These are phyloP conservation scores for Diplodia scrobiculata DNA, from an alignment of 2,329 filamentous ascomycete genomes.

Conservation along the genomic window DNA sequence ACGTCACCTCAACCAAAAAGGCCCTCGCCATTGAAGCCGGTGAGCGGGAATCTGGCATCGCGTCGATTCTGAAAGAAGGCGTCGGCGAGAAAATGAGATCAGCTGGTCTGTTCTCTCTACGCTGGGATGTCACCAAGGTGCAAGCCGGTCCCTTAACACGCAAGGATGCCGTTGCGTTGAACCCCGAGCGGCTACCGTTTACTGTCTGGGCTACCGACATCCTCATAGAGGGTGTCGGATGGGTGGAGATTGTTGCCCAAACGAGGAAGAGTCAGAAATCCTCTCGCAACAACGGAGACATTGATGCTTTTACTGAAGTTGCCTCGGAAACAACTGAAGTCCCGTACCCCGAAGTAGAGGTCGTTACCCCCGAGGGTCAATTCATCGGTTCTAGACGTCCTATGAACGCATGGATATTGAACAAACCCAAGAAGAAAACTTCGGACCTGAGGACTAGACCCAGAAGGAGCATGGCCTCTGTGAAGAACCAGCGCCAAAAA, in stretches of 20 bases:
- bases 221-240: constrained; percentile 87
- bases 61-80: constrained; percentile 59
- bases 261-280: constrained; percentile 57
- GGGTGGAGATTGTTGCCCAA: constrained; percentile 86
- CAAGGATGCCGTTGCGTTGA: constrained; percentile 63
- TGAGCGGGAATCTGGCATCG: constrained; percentile 60
- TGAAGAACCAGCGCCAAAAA: constrained; percentile 30
- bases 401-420: constrained; percentile 69
- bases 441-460: constrained; percentile 60
- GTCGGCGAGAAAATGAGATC: constrained; percentile 42
- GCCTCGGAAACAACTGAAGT: constrained; percentile 24
- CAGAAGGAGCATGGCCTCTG: constrained; percentile 67
- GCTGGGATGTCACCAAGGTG: constrained; percentile 79
- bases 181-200: constrained; percentile 73
- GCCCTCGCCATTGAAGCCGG: constrained; percentile 72
- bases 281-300: constrained; percentile 11
- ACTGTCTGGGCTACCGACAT: constrained; percentile 79
- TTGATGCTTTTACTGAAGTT: constrained; percentile 51
- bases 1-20: constrained; percentile 79
- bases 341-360: constrained; percentile 72
- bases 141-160: constrained; percentile 73
- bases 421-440: constrained; percentile 56
- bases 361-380: constrained; percentile 82
- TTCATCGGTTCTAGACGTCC: constrained; percentile 69
- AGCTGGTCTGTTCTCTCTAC: constrained; percentile 74